These are phyloP conservation scores for Nigrograna mackinnonii DNA, from an alignment of 2,329 filamentous ascomycete species.

Conservation along the genomic window DNA sequence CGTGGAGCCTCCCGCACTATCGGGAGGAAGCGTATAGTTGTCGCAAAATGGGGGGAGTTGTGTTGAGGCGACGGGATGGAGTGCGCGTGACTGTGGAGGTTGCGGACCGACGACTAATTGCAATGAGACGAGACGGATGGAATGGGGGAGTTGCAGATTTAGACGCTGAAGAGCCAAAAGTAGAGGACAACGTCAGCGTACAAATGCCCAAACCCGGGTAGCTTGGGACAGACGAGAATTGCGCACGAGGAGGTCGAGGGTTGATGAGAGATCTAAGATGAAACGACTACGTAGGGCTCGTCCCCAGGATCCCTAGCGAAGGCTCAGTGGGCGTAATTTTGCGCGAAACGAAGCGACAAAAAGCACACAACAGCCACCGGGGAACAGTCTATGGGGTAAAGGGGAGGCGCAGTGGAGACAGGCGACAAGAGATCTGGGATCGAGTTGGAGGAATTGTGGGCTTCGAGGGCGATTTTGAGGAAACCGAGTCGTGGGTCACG, in stretches of 20 bases:
- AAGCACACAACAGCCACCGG: background rate
- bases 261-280: conserved; percentile 32
- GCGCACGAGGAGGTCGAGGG: conserved; percentile 19
- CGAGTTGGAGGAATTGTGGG: conserved; percentile 2
- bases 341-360: background rate
- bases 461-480: background rate
- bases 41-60: conserved; percentile 20
- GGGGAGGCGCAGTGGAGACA: background rate
- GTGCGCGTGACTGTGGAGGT: conserved; percentile 12
- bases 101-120: conserved; percentile 16
- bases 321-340: too few species aligned
- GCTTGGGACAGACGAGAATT: conserved; percentile 20
- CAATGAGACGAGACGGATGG: conserved; percentile 1
- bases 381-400: background rate
- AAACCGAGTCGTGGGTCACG: too few species aligned
- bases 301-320: conserved; percentile 4
- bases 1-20: conserved; percentile 32
- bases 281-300: conserved; percentile 31
- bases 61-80: conserved; percentile 5
- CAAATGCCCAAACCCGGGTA: conserved; percentile 8
- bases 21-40: conserved; percentile 20
- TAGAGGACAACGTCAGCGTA: too few species aligned
- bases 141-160: too few species aligned
- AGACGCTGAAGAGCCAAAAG: too few species aligned
- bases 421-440: too few species aligned